Base-by-base conservation (phyloP, 352 stramenopile genomes). In the Phytophthora ohioensis region DNA sequence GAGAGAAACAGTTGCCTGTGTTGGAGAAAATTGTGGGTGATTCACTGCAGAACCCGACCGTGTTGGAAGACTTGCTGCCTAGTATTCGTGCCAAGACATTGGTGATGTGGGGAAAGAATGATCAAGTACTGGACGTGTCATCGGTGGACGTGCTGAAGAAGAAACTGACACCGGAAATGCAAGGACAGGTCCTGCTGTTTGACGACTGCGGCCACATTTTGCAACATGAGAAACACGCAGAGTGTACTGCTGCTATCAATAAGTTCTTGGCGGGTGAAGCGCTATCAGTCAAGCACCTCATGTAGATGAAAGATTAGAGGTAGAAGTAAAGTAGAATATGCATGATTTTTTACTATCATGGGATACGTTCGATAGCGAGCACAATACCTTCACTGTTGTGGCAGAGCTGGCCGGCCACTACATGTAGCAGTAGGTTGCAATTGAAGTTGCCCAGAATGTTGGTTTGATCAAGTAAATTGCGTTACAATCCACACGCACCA, bases 31-130 rank as follows among this genome's bases (percentile, higher is more conserved):
- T 94, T 57, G 75, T 89, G 3, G 21, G 48, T 0, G 86, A 92
- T 63, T 82, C 77, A n/a, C 53, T 90, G 32, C 57, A 73, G 30
- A 75, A 92, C 36, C 81, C 72, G 35, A 87, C 81, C 1, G 67
- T 91, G 30, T 64, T 94, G 30, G 86, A 94, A 54, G 71, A 89
- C n/a, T 65, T 86, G 11, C 55, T 94, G 15, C 79, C 82, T 9
- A 64, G 64, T 17, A 94, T 94, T 64, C 71, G 68, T 4, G 76
- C 76, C 5, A 85, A 76, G 48, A 87, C 79, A 41, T 64, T 92
- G 11, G 76, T 94, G 3, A 84, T 94, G 69, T 94, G 84, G 86
- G 86, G 86, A 51, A 82, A 91, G 49, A 73, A 91, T 46, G 86
- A 94, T 43, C 79, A 78, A 56, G 79, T 94, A 10, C 59, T 94